Conservation (phyloP, 2,329 filamentous ascomycete species). For the Falciphora oryzae region DNA sequence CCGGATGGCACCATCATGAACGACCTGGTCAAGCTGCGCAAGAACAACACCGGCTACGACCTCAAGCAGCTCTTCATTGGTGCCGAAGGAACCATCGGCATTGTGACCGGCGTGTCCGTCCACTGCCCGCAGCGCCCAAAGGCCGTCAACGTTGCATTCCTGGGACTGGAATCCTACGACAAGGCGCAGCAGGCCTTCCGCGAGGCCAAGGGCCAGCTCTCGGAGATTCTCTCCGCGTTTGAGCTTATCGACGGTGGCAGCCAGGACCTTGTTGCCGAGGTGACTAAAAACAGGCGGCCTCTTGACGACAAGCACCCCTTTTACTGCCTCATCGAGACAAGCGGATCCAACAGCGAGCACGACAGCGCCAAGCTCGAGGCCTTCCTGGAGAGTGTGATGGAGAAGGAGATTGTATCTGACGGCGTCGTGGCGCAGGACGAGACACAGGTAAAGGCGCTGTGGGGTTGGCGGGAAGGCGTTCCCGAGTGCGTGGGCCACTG, state of each 20-base stretch:
- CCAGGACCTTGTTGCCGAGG: conserved; percentile 69
- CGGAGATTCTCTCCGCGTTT: conserved; percentile 94
- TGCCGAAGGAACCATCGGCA: conserved; percentile 87
- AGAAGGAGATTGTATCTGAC: conserved; percentile 77
- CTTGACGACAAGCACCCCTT: conserved; percentile 83
- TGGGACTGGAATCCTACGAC: conserved; percentile 85
- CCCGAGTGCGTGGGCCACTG: conserved; percentile 83
- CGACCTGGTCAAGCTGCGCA: conserved; percentile 80
- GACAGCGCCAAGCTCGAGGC: conserved; percentile 85
- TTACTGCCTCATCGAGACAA: conserved; percentile 95
- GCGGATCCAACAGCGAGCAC: conserved; percentile 88
- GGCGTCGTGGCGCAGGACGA: conserved; percentile 91
- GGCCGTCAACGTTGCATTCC: conserved; percentile 91
- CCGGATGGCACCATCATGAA: conserved; percentile 90
- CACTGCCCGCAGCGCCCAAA: conserved; percentile 81
- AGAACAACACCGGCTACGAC: conserved; percentile 99
- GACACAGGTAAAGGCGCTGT: conserved; percentile 79
- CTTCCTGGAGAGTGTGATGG: conserved; percentile 88
- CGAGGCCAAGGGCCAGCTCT: conserved; percentile 83
- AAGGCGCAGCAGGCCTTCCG: conserved; percentile 81
- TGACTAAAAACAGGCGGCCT: conserved; percentile 72
- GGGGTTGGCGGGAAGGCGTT: conserved; percentile 91
- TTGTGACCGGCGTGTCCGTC: conserved; percentile 86
- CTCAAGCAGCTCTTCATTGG: conserved; percentile 96
- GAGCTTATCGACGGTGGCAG: conserved; percentile 90